Conservation (phyloP, 2,329 filamentous ascomycete genomes). For the Talaromyces pinophilus region DNA sequence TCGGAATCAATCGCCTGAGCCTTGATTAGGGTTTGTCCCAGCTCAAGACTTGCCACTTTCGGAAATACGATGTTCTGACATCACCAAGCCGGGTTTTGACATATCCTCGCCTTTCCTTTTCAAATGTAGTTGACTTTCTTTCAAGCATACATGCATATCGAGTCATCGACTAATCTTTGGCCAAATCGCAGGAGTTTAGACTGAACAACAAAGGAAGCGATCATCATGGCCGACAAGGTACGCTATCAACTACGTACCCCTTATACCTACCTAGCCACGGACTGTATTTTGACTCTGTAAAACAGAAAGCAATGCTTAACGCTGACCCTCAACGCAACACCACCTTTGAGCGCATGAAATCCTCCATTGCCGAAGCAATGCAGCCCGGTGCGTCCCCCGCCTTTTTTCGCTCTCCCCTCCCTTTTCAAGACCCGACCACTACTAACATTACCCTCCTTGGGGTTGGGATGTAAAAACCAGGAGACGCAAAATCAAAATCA, state of each 20-base stretch:
- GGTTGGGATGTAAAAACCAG: not conserved
- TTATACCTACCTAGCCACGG: not conserved
- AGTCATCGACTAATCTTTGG: not conserved
- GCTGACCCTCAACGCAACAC: constrained; percentile 2
- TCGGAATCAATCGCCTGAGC: constrained; percentile 1
- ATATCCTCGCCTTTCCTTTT: not conserved
- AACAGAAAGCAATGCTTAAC: constrained; percentile 15
- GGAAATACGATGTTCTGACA: constrained; percentile 17
- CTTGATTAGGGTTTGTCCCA: not conserved
- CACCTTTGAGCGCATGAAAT: constrained; percentile 11
- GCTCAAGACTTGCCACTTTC: not conserved
- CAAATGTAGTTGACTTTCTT: not conserved
- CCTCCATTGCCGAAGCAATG: constrained; percentile 14
- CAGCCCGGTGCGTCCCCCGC: constrained; percentile 15
- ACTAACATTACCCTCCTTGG: not conserved
- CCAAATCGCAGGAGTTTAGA: not conserved
- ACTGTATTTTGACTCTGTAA: too few species aligned
- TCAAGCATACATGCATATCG: not conserved
- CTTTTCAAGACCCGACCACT: not conserved
- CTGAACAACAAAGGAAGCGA: not conserved
- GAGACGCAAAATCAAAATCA: constrained; percentile 23
- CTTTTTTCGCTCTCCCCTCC: not conserved
- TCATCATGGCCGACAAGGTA: constrained; percentile 15
- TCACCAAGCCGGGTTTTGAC: not conserved
- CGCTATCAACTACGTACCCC: not conserved